A percentile compares a stretch with the other conserved stretches of the same genome.
phyloP scores from a whole-genome alignment of 345 rosid species.

The Streptanthus diversifolius region DNA sequence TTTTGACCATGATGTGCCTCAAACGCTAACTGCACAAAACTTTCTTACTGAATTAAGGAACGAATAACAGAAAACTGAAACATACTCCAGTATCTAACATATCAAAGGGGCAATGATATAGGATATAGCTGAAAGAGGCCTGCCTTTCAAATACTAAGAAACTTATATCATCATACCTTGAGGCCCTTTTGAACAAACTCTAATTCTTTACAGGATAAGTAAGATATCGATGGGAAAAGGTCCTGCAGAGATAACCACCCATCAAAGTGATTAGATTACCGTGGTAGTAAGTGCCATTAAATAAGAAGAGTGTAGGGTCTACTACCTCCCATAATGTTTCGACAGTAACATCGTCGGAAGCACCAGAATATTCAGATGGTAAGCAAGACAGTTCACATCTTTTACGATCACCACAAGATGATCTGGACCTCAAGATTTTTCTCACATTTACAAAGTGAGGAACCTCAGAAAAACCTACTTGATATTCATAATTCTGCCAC shows the following conservation, averaged over 20 bases:
- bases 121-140: constrained; percentile 9
- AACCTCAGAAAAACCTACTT: constrained; percentile 42
- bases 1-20: constrained; percentile 97
- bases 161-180: constrained; percentile 48
- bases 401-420: constrained; percentile 41
- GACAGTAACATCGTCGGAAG: constrained; percentile 49
- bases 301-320: constrained; percentile 10
- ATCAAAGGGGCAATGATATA: neutral
- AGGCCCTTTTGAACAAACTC: constrained; percentile 79
- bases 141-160: neutral
- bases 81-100: neutral
- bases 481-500: constrained; percentile 50
- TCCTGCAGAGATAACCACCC: constrained; percentile 23
- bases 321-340: constrained; percentile 94
- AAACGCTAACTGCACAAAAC: constrained; percentile 75
- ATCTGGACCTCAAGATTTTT: constrained; percentile 42
- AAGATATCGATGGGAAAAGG: constrained; percentile 59
- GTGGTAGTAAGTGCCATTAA: neutral
- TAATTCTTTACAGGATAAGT: constrained; percentile 77
- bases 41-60: constrained; percentile 33
- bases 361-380: constrained; percentile 44
- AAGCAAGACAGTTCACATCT: constrained; percentile 57
- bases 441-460: constrained; percentile 37
- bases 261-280: neutral
- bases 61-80: constrained; percentile 9